Base-by-base conservation (phyloP, 139 green algal genomes). In the Picocystis salinarum region DNA sequence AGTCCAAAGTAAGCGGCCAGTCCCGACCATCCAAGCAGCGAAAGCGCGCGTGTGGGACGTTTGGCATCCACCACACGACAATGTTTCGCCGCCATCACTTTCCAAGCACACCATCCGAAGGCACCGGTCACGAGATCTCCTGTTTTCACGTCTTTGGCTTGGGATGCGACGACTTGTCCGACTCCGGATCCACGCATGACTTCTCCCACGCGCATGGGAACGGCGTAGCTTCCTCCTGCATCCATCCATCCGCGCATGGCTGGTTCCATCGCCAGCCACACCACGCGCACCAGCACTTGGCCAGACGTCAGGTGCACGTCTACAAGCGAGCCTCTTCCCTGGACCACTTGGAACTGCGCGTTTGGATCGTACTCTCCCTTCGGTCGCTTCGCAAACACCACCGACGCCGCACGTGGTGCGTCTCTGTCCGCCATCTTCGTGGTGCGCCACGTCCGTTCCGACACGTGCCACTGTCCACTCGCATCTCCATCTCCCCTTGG, bases 1-100 rank as follows among this genome's bases (percentile, higher is more conserved):
- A 68, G 26, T 28, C 57, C 42, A 23, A 22, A 56, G 17, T 50
- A 64, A 1, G 57, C 58, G 6, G 60, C 20, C 9, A 46, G 15
- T 24, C 40, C 40, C 13, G 31, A 17, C 13, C 13, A 15, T 13
- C 31, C 31, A 37, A 37, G 31, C 13, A 37, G 13, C 31, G 13
- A 13, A 15, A 37, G 31, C 13, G 13, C 15, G 15, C 31, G 31
- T 37, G 13, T 37, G 15, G 31, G 31, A 15, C 15, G 13, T 13
- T 19, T 13, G 31, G 31, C 15, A 17, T 37, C 13, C 13, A 37
- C 13, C 13, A 13, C 31, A 37, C 13, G 31, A 15, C 31, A 15
- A 15, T 19, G 31, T 13, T 37, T 37, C 31, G 31, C 13, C 13
- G 31, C 13, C 13, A 15, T 37, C 13, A 15, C 13, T 13, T 13